Evolutionary conservation across 805 yeast genomes (phyloP).

Genomic region (Saccharomycopsis malanga): DNA sequence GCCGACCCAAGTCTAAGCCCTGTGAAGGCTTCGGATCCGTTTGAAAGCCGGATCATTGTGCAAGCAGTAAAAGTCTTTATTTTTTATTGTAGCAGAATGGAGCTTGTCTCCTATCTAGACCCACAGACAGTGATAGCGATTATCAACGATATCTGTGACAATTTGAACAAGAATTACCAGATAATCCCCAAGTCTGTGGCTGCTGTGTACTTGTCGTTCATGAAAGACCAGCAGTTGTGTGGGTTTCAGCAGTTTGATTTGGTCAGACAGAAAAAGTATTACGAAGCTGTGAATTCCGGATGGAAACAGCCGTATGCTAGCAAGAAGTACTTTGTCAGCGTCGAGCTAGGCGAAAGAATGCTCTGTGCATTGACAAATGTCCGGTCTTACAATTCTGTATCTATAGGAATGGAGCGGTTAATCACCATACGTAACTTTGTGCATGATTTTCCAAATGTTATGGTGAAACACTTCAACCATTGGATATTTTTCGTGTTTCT

Average conservation of each 20-base stretch:
- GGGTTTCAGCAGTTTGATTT: constrained; percentile 12
- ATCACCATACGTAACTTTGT: constrained; percentile 10
- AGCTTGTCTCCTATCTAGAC: constrained; percentile 4
- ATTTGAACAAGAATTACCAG: background rate
- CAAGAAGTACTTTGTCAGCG: constrained; percentile 13
- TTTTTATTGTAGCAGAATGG: constrained; percentile 7
- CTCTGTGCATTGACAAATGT: constrained; percentile 6
- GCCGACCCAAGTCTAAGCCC: background rate
- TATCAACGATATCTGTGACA: constrained; percentile 8
- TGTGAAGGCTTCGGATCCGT: constrained; percentile 12
- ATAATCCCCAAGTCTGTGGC: constrained; percentile 16
- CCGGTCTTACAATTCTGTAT: constrained; percentile 5
- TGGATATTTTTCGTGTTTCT: constrained; percentile 9
- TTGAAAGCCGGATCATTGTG: constrained; percentile 13
- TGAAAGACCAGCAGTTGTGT: constrained; percentile 16
- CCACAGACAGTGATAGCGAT: constrained; percentile 1
- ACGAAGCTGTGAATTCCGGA: background rate
- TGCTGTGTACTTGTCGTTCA: constrained; percentile 7
- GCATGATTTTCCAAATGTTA: constrained; percentile 9
- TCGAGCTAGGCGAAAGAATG: constrained; percentile 9
- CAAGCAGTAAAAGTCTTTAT: constrained; percentile 15
- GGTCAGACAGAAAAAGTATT: constrained; percentile 4
- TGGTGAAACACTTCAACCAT: constrained; percentile 11
- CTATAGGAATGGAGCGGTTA: constrained; percentile 9
- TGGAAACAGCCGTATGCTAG: background rate